Base-by-base conservation (phyloP, 176 grass and related monocot genomes). In the Alopecurus myosuroides region DNA sequence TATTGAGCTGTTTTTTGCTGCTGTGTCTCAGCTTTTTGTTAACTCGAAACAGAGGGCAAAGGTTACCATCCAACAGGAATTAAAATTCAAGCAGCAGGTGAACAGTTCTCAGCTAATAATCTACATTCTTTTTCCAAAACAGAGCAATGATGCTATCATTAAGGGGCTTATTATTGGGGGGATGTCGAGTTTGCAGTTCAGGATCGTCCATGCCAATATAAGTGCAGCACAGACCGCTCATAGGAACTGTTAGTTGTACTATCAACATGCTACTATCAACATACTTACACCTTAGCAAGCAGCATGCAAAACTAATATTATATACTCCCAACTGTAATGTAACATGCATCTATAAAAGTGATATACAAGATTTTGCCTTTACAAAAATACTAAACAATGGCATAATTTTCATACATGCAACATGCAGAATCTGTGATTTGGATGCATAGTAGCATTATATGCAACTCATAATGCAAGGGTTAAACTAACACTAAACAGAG, bases 391-490 rank as follows among this genome's bases (percentile, higher is more conserved):
- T 44, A 71, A 71, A 44, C 13, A 7, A 44, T 44, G 68, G 68
- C 68, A 44, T 44, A 71, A 26, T 11, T 26, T 71, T 42, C 68
- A 71, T 71, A 41, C 11, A 42, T 42, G 68, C 37, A 73, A 46
- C 70, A 73, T 42, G 9, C 25, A 65, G 41, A 49, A 70, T n/a
- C 46, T 53, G 15, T 72, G 46, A 18, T n/a, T 65, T 48, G 62
- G 41, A 70, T 78, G 80, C 30, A 46, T 70, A 25, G 40, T 5
- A 82, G 23, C 42, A 82, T 19, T 37, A 52, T 68, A 86, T 68
- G 50, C n/a, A 65, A 78, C 70, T 49, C 42, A 49, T 25, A 30
- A 34, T 20, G 77, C 31, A 60, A 58, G 11, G 61, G 37, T 61
- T 79, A 72, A 72, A 37, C 14, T 62, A 42, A 10, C 39, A 80